These are phyloP conservation scores for Phyllosticta ampelicida DNA, from an alignment of 2,329 filamentous ascomycete genomes.

Conservation along the genomic window DNA sequence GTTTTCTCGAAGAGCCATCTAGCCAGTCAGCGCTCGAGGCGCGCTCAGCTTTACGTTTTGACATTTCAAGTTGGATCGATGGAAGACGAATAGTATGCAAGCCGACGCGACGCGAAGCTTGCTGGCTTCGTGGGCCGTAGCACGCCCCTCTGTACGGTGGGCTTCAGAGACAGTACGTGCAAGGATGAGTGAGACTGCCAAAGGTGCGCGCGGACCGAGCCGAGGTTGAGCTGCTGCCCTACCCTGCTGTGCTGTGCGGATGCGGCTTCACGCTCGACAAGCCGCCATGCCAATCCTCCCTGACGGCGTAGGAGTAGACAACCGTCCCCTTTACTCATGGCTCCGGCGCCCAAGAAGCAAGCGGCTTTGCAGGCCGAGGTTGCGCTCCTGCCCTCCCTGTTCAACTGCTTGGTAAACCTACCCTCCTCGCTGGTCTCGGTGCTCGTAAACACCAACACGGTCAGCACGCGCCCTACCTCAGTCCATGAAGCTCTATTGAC, in stretches of 20 bases:
- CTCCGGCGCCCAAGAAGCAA: constrained; percentile 19
- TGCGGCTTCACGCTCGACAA: constrained; percentile 8
- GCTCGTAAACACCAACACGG: constrained; percentile 80
- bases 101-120: background rate
- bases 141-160: background rate
- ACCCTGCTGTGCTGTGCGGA: constrained; percentile 11
- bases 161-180: background rate
- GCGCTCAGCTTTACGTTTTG: background rate
- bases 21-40: background rate
- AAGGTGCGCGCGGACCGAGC: constrained; percentile 10
- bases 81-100: background rate
- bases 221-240: constrained; percentile 9
- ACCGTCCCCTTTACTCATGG: constrained; percentile 17
- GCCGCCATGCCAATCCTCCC: constrained; percentile 5
- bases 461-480: constrained; percentile 36
- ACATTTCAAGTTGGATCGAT: background rate
- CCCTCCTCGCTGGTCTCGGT: constrained; percentile 74
- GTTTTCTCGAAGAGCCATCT: constrained; percentile 13
- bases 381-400: constrained; percentile 66
- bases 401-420: constrained; percentile 91
- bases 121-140: background rate
- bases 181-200: too few species aligned
- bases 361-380: constrained; percentile 62
- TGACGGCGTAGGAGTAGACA: constrained; percentile 6
- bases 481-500: constrained; percentile 39